phyloP scores from a whole-genome alignment of 2,329 filamentous ascomycete genomes.

The Scleromitrula shiraiana region DNA sequence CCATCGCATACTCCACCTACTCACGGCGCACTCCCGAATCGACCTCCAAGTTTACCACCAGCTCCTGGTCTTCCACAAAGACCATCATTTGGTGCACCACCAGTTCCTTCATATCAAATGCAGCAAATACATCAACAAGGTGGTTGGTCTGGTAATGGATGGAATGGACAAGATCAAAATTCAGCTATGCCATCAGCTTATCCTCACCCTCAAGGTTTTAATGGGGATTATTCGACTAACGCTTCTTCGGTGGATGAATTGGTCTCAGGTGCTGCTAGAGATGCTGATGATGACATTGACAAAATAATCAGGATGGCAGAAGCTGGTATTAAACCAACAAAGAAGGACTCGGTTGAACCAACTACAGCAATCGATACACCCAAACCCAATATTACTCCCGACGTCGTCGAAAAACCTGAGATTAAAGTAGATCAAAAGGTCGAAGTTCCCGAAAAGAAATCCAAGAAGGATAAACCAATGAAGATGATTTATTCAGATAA shows the following conservation, averaged over 20 bases:
- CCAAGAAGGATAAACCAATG: constrained; percentile 59
- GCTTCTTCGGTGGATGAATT: constrained; percentile 42
- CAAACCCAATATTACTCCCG: neutral
- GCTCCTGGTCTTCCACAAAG: constrained; percentile 52
- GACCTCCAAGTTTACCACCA: constrained; percentile 46
- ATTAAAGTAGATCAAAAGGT: constrained; percentile 28
- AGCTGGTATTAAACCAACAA: constrained; percentile 46
- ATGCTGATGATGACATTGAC: constrained; percentile 57
- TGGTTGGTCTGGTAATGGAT: constrained; percentile 31
- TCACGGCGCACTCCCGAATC: constrained; percentile 36
- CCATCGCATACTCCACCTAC: constrained; percentile 33
- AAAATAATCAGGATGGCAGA: constrained; percentile 58
- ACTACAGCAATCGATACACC: constrained; percentile 20
- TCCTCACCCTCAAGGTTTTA: constrained; percentile 30
- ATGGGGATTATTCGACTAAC: constrained; percentile 30
- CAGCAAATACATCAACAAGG: constrained; percentile 43
- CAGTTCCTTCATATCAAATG: constrained; percentile 41
- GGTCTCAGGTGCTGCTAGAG: constrained; percentile 36
- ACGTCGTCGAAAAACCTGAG: constrained; percentile 29
- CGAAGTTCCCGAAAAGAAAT: constrained; percentile 50
- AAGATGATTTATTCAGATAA: constrained; percentile 77
- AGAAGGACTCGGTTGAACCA: constrained; percentile 35
- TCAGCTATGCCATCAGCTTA: constrained; percentile 33
- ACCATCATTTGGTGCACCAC: constrained; percentile 45
- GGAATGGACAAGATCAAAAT: constrained; percentile 31